Evolutionary conservation across 345 rosid species (phyloP).

Genomic region (Citrus australasica): DNA sequence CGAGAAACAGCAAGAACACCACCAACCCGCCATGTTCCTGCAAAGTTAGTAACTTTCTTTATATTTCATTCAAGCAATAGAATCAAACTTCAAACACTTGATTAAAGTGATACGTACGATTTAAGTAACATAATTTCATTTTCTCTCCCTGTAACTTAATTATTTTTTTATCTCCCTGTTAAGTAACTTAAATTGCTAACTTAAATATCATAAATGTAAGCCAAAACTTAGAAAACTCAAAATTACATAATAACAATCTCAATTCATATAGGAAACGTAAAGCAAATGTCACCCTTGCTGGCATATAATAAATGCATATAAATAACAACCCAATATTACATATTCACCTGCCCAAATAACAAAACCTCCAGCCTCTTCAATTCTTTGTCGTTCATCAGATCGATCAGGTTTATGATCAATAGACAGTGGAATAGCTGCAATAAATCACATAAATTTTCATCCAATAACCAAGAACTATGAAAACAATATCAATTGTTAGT

Average conservation of each 20-base stretch:
- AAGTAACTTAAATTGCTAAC: background rate
- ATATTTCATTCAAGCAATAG: background rate
- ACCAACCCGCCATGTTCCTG: slow-evolving; percentile 53
- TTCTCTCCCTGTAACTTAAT: too few relatives aligned
- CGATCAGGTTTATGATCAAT: slow-evolving; percentile 52
- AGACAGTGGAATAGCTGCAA: slow-evolving; percentile 41
- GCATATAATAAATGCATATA: background rate
- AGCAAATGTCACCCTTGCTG: background rate
- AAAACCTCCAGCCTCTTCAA: slow-evolving; percentile 49
- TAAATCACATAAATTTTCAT: slow-evolving; percentile 1
- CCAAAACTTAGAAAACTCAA: background rate
- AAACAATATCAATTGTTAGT: background rate
- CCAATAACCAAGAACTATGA: background rate
- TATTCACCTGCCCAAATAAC: slow-evolving; percentile 49
- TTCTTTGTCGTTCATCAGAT: slow-evolving; percentile 48
- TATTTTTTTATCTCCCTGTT: too few relatives aligned
- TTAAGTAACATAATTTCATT: background rate
- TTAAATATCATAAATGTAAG: background rate
- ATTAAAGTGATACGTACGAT: background rate
- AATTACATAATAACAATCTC: background rate
- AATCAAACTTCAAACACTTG: slow-evolving; percentile 1
- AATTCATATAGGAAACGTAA: background rate
- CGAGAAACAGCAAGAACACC: slow-evolving; percentile 61
- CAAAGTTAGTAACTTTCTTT: background rate
- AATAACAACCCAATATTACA: slow-evolving; percentile 2